phyloP scores from a whole-genome alignment of 2,329 filamentous ascomycete genomes.

The Pestalotiopsis sp. region DNA sequence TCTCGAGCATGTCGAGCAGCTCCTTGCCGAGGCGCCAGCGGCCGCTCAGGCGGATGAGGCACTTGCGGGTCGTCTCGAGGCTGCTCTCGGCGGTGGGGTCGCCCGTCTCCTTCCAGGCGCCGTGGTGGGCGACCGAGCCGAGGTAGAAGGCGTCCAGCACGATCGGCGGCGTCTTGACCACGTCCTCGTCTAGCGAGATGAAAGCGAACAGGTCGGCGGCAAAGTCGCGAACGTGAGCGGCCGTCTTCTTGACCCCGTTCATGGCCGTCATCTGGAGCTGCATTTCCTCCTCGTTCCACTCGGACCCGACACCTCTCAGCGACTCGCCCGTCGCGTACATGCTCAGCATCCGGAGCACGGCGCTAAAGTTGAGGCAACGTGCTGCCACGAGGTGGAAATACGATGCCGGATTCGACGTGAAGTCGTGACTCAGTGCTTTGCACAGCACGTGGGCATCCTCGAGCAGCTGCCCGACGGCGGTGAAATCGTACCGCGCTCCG shows the following conservation, averaged over 20 bases:
- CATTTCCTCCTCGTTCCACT: constrained; percentile 12
- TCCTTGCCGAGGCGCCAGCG: constrained; percentile 18
- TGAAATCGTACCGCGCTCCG: constrained; percentile 17
- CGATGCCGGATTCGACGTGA: constrained; percentile 7
- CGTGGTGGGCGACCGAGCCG: constrained; percentile 9
- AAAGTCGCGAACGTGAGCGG: constrained; percentile 14
- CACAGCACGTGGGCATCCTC: constrained; percentile 16
- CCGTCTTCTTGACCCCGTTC: constrained; percentile 14
- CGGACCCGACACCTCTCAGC: neutral
- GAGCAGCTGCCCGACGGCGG: constrained; percentile 19
- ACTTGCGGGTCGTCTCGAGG: constrained; percentile 13
- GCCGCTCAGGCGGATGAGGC: constrained; percentile 12
- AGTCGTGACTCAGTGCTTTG: constrained; percentile 12
- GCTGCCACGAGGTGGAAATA: constrained; percentile 17
- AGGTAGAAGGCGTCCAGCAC: constrained; percentile 19
- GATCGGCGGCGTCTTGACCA: constrained; percentile 18
- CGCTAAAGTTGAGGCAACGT: constrained; percentile 14
- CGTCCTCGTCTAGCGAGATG: constrained; percentile 13
- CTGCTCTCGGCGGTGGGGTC: neutral
- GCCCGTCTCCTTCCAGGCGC: neutral
- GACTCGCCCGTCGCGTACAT: constrained; percentile 7
- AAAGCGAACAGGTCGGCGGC: constrained; percentile 13
- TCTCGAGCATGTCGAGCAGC: constrained; percentile 7
- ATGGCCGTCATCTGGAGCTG: constrained; percentile 12
- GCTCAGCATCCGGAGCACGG: constrained; percentile 14